Conservation (phyloP, 2,329 filamentous ascomycete genomes). For the Cercospora sp. region DNA sequence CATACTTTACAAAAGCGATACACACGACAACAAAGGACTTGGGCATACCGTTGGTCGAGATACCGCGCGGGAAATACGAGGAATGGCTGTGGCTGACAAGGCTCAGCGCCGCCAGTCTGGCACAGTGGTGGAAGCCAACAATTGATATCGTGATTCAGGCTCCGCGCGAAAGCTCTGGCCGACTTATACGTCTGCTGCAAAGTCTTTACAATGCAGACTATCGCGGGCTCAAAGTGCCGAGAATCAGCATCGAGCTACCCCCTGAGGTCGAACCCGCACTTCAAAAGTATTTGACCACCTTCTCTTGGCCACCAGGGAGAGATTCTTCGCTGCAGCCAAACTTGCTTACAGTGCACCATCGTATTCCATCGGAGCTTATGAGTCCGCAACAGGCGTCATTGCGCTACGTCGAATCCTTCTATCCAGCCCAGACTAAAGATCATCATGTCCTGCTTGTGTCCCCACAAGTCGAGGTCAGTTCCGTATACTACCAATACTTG, state of each 20-base stretch:
- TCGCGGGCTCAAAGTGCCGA: conserved; percentile 66
- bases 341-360: conserved; percentile 69
- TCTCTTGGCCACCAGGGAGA: conserved; percentile 67
- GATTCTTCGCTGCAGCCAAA: conserved; percentile 46
- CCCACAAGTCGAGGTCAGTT: conserved; percentile 75
- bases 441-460: conserved; percentile 85
- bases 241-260: conserved; percentile 83
- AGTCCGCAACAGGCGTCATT: conserved; percentile 70
- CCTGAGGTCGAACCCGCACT: conserved; percentile 66
- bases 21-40: conserved; percentile 56
- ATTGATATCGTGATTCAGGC: conserved; percentile 86
- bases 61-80: conserved; percentile 65
- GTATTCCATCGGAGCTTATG: conserved; percentile 62
- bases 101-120: conserved; percentile 71
- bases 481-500: conserved; percentile 82
- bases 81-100: conserved; percentile 75
- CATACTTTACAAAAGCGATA: conserved; percentile 65
- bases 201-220: conserved; percentile 78
- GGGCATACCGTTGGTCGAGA: conserved; percentile 67
- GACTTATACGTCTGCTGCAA: conserved; percentile 71
- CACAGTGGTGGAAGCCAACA: conserved; percentile 73
- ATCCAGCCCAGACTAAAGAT: conserved; percentile 63
- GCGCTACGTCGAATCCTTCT: conserved; percentile 83
- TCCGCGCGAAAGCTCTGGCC: conserved; percentile 67
- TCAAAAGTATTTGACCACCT: conserved; percentile 61